Evolutionary conservation across 768 basidiomycete species (phyloP).

Genomic region (Tylopilus sp.): DNA sequence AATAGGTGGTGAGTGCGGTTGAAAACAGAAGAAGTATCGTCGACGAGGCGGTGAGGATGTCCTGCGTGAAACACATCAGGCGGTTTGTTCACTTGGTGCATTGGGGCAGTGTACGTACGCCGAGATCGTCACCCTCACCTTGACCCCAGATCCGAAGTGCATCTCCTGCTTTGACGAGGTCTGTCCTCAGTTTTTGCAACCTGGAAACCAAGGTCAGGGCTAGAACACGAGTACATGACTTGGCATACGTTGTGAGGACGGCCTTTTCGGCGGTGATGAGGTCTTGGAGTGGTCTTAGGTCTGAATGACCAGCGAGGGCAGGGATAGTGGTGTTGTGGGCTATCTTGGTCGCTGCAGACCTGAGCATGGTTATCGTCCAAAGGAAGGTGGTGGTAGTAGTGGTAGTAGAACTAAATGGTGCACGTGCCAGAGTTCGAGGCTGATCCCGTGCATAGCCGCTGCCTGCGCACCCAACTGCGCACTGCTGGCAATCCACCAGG

Average conservation of each 20-base stretch:
- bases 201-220: slow-evolving; percentile 30
- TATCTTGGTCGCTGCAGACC: slow-evolving; percentile 72
- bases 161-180: slow-evolving; percentile 68
- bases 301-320: slow-evolving; percentile 65
- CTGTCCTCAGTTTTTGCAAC: slow-evolving; percentile 61
- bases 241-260: slow-evolving; percentile 66
- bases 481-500: background rate
- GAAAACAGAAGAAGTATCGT: slow-evolving; percentile 66
- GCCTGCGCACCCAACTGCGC: background rate
- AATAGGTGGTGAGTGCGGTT: slow-evolving; percentile 63
- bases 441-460: background rate
- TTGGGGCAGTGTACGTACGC: slow-evolving; percentile 40
- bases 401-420: slow-evolving; percentile 7
- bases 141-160: slow-evolving; percentile 68
- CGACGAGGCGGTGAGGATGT: slow-evolving; percentile 69
- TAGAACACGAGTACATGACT: background rate
- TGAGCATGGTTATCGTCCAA: slow-evolving; percentile 56
- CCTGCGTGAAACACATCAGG: slow-evolving; percentile 39
- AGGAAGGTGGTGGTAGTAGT: background rate
- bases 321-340: slow-evolving; percentile 88
- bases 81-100: background rate
- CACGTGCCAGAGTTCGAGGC: background rate
- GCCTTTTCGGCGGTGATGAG: slow-evolving; percentile 87
- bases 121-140: slow-evolving; percentile 81
- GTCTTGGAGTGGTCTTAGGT: slow-evolving; percentile 79